These are phyloP conservation scores for Backusella circina DNA, from an alignment of 192 early-diverging fungal genomes.

Conservation along the genomic window DNA sequence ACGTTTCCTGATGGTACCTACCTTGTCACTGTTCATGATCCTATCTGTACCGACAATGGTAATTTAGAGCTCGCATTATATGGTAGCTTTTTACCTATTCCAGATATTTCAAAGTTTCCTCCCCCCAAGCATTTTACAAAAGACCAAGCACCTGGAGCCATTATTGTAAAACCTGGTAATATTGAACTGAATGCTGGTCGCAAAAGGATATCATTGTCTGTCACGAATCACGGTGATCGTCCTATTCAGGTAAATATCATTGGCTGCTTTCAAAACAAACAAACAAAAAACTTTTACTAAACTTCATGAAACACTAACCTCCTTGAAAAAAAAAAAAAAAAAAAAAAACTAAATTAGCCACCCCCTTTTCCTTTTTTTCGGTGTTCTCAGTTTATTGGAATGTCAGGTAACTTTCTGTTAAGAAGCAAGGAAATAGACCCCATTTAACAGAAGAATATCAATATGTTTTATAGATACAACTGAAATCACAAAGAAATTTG, in stretches of 20 bases:
- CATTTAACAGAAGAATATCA: neutral
- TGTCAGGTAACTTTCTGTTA: conserved; percentile 24
- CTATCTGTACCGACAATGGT: conserved; percentile 78
- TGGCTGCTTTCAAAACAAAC: neutral
- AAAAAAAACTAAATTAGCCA: neutral
- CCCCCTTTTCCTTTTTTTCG: neutral
- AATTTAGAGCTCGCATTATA: conserved; percentile 82
- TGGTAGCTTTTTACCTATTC: conserved; percentile 83
- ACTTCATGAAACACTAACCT: neutral
- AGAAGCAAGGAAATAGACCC: neutral
- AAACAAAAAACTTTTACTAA: neutral
- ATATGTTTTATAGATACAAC: conserved; percentile 59
- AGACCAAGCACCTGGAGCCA: conserved; percentile 53
- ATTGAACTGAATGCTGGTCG: conserved; percentile 82
- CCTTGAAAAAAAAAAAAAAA: neutral
- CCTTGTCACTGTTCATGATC: conserved; percentile 90
- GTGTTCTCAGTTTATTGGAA: conserved; percentile 27
- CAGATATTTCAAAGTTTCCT: conserved; percentile 40
- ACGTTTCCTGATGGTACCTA: conserved; percentile 93
- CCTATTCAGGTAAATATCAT: conserved; percentile 66
- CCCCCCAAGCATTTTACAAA: conserved; percentile 38
- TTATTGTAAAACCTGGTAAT: conserved; percentile 58
- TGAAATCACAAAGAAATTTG: conserved; percentile 70
- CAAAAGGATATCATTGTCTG: conserved; percentile 59
- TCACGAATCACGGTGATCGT: conserved; percentile 93